Evolutionary conservation across 1,139 yeast species (phyloP), one percentile per base, ranked within the genome.

Genomic region (Saccharomyces hybrid): DNA sequence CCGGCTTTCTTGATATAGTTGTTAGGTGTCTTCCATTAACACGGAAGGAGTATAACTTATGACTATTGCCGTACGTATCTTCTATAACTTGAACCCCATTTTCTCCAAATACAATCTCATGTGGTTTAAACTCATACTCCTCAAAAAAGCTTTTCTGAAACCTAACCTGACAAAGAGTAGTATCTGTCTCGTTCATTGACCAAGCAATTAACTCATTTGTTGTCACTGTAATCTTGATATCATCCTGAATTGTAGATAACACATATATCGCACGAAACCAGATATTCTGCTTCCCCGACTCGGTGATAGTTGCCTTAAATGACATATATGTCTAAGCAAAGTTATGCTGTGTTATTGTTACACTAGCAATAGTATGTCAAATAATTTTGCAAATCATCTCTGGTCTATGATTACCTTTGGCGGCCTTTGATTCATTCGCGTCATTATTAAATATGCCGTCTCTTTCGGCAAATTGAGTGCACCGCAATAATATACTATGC

Each of bases 11-110:
- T 54, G 82, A 80, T 23, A 81, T 68, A 44, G 80, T 75, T 7
- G 78, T 72, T 47, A 82, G 63, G 62, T 79, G 80, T 54, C 72
- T 75, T 1, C 84, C 77, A 57, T 77, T 75, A 25, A 80, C 72
- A 16, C 76, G 64, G 55, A 81, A 74, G 1, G 82, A 75, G 60
- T 76, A 80, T 2, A 67, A 42, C 48, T 61, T 61, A 47, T 66
- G 68, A 20, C 59, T 59, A 6, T 49, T 51, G 2, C 63, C 65
- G 7, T 52, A 55, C 2, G 54, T 34, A 57, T 68, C 71, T 8
- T 60, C 59, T 4, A 61, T 57, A 11, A 58, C 57, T 44, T 68
- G 70, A n/a, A 66, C 50, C 2, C 72, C 72, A 34, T 55, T 59
- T 38, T 66, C 70, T n/a, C 72, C 72, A 55, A 66, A 68, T 6